A percentile compares a stretch with the other conserved stretches of the same genome.
phyloP scores from a whole-genome alignment of 73 alveolate species.

The Tetrahymena thermophila region DNA sequence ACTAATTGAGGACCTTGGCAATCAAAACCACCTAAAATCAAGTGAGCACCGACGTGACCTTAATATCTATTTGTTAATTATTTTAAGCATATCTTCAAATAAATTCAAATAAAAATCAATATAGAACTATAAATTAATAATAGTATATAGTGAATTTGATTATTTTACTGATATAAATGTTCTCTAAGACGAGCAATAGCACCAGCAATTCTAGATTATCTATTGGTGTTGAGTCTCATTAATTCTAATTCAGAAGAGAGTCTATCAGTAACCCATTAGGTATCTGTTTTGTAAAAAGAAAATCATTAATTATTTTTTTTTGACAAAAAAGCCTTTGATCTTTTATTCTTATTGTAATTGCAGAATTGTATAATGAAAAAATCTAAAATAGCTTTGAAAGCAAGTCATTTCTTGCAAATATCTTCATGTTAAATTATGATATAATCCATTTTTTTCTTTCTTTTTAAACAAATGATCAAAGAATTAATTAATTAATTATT shows the following conservation, averaged over 20 bases:
- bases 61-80: conserved; percentile 16
- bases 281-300: background rate
- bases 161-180: conserved; percentile 76
- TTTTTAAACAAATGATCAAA: background rate
- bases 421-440: background rate
- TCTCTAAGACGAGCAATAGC: conserved; percentile 83
- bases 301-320: background rate
- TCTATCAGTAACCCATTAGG: background rate
- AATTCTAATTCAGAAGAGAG: conserved; percentile 58
- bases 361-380: no score
- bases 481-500: background rate
- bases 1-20: conserved; percentile 81
- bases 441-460: background rate
- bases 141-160: background rate
- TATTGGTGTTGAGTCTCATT: conserved; percentile 85
- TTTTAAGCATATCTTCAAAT: background rate
- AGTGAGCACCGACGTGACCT: conserved; percentile 94
- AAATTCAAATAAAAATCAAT: background rate
- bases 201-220: conserved; percentile 86
- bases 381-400: background rate
- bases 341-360: background rate
- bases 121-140: no score
- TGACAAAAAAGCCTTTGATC: background rate
- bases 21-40: conserved; percentile 98
- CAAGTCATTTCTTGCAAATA: background rate